phyloP scores from a whole-genome alignment of 352 stramenopile species.

The Phytophthora syringae region DNA sequence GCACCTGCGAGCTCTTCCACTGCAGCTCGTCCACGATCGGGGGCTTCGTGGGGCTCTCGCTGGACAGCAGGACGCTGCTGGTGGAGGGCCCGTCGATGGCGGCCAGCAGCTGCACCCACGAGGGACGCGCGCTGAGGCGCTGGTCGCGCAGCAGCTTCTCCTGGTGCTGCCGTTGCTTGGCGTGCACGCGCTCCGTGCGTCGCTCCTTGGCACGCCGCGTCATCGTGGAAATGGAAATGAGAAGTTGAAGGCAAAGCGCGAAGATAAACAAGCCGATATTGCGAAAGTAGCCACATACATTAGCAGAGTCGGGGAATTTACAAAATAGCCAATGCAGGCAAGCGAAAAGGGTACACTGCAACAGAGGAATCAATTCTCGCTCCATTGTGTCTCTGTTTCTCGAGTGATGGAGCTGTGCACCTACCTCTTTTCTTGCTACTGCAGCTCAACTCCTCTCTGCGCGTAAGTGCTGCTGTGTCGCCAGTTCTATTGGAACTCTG shows the following conservation, averaged over 20 bases:
- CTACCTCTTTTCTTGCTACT: neutral
- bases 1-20: constrained; percentile 81
- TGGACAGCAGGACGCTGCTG: constrained; percentile 24
- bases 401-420: neutral
- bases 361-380: neutral
- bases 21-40: constrained; percentile 65
- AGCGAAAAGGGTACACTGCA: neutral
- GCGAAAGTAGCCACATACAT: neutral
- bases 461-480: no score
- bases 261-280: constrained; percentile 19
- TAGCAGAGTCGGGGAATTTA: neutral
- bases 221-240: constrained; percentile 39
- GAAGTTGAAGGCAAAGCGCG: constrained; percentile 38
- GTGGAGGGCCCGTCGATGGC: constrained; percentile 55
- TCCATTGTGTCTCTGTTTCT: neutral
- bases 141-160: constrained; percentile 46
- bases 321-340: neutral
- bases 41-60: constrained; percentile 20
- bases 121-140: constrained; percentile 46
- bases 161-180: constrained; percentile 58
- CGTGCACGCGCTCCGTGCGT: constrained; percentile 62
- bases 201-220: constrained; percentile 82
- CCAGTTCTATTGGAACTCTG: constrained; percentile 90
- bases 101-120: constrained; percentile 66
- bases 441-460: neutral